Conservation (phyloP, 257 asterid species). For the Primulina eburnea region DNA sequence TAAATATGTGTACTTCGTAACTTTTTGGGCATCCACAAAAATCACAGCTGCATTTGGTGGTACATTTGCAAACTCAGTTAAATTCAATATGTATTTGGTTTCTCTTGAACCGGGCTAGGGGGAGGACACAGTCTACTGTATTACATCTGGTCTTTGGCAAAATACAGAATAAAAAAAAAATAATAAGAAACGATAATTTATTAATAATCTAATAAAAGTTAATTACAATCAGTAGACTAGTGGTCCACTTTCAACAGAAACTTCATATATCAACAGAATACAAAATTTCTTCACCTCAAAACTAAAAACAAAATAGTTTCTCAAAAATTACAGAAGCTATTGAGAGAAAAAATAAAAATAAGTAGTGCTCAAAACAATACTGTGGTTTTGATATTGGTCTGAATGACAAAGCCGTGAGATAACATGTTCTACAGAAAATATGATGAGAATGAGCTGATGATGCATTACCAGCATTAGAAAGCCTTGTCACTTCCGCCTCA, state of each 20-base stretch:
- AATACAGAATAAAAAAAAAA: neutral
- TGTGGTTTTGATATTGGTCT: neutral
- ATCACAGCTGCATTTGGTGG: too few species aligned
- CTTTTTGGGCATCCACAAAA: too few species aligned
- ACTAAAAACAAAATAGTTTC: neutral
- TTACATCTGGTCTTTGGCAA: neutral
- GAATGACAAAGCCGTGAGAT: conserved; percentile 16
- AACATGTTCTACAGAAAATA: neutral
- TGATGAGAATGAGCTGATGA: neutral
- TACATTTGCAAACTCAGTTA: too few species aligned
- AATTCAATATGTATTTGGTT: too few species aligned
- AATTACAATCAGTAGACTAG: too few species aligned
- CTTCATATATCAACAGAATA: too few species aligned
- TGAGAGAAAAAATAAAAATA: neutral
- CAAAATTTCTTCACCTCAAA: neutral
- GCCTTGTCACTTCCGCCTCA: conserved; percentile 80
- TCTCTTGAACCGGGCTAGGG: too few species aligned
- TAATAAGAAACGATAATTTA: too few species aligned
- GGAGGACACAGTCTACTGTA: too few species aligned
- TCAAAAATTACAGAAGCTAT: neutral
- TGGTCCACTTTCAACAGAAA: too few species aligned
- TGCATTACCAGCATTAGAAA: conserved; percentile 79
- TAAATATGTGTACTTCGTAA: too few species aligned
- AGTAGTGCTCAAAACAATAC: neutral
- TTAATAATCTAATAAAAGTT: too few species aligned